Base-by-base conservation (phyloP, 805 yeast species). In the Debaryomyces hansenii region DNA sequence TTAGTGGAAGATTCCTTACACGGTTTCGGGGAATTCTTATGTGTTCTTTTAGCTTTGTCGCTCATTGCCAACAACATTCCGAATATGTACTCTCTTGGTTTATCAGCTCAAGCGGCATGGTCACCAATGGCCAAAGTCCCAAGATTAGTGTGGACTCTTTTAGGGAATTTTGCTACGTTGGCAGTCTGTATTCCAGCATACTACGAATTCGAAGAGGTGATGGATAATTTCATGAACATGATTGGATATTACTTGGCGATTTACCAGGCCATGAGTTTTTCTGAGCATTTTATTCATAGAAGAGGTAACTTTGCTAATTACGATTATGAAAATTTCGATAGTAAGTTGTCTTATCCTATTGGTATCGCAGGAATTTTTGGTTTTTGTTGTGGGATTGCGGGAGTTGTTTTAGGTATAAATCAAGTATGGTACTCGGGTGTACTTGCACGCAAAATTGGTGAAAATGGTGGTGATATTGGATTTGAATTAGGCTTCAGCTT, bases 61-160 rank as follows among this genome's bases (percentile, higher is more conserved):
- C 89, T 96, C 28, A 85, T 91, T 47, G 84, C 96, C 54, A 90
- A 89, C 77, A 90, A 90, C 73, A 82, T 90, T 66, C 97, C 97
- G 67, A 90, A 90, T 75, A 84, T 90, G 86, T 91, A 91, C 75
- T 88, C 97, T 20, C 80, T 90, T 58, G 91, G 90, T 35, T 76
- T 91, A 61, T 84, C 90, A 54, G 90, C 90, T 31, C 97, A 91
- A 72, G 82, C 94, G 37, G 71, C 87, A 58, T 87, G 92, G 87
- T 80, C 86, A 46, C 82, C 80, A 52, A 79, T 90, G 60, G 75
- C 82, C 37, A 79, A 74, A 60, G 73, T 91, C 48, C 97, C 97
- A 60, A 82, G 97, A 76, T 78, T 85, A 42, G 55, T 83, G 41
- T 90, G 96, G 96, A 84, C 96, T 36, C 55, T 87, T 40, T 63